Evolutionary conservation across 345 rosid genomes (phyloP), one percentile per base, ranked within the genome.

Genomic region (Cardamine chenopodiifolia): DNA sequence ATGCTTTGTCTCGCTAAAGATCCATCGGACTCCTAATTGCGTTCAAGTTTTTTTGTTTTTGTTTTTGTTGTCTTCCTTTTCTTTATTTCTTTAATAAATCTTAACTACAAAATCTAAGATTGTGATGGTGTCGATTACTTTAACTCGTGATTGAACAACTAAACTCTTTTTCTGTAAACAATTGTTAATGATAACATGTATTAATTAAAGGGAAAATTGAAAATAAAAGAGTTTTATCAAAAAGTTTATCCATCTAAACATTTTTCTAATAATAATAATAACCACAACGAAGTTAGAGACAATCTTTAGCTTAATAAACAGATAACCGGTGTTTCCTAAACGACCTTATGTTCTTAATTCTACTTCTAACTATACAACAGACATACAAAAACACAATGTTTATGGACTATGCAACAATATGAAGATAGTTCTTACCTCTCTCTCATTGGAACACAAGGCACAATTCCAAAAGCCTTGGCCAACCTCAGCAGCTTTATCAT

Each of bases 371-470:
- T 6, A 59, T 2, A 15, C 18, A 62, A 62, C 56, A 32, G 22
- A 55, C 28, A 48, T 19, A 20, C 9, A 23, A 1, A 23, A 4
- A 29, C 31, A 22, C 20, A 47, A 29, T 73, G 71, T 39, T 64
- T 29, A 5, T 1, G n/a, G n/a, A n/a, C n/a, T n/a, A n/a, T 31
- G 22, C 15, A 49, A 18, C 34, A 17, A 74, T 23, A 6, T 80
- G 47, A 8, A 75, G 50, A 32, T 29, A 8, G 15, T n/a, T 19
- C 29, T 25, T 71, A 92, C 99, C 99, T 92, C 75, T n/a, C 99
- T 82, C 99, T 89, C 97, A 95, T 95, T 14, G 99, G 99, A 68
- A 95, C 99, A 76, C 97, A 95, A 2, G 97, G 99, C n/a, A 70
- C 97, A 95, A 74, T 95, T 92, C 97, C 97, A 95, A 79, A 95